Percentiles rank a stretch among this genome's conserved stretches.
These are phyloP conservation scores for Arthrobotrys pseudoclavata DNA, from an alignment of 2,329 filamentous ascomycete genomes.

Conservation along the genomic window DNA sequence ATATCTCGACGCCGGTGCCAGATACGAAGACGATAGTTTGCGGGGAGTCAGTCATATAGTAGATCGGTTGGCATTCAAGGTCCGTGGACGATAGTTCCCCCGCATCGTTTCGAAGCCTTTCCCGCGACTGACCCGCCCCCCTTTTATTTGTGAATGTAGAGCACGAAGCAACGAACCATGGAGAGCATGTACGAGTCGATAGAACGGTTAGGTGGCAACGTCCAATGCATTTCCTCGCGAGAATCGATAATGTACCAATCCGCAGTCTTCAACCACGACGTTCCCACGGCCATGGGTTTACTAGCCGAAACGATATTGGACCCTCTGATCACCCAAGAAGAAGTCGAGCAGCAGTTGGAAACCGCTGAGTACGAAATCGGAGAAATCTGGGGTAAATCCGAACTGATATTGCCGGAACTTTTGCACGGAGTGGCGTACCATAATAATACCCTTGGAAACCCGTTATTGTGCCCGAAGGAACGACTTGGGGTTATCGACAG, in stretches of 20 bases:
- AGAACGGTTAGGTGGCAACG: slow-evolving; percentile 91
- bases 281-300: slow-evolving; percentile 83
- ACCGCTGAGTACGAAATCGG: slow-evolving; percentile 95
- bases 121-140: background rate
- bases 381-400: slow-evolving; percentile 97
- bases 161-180: slow-evolving; percentile 76
- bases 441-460: slow-evolving; percentile 95
- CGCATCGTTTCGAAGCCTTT: background rate
- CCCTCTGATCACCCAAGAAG: slow-evolving; percentile 84
- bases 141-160: slow-evolving; percentile 65
- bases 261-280: slow-evolving; percentile 94
- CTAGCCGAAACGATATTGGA: slow-evolving; percentile 94
- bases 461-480: slow-evolving; percentile 89
- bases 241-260: slow-evolving; percentile 99
- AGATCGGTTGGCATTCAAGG: slow-evolving; percentile 95
- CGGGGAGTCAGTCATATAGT: slow-evolving; percentile 95
- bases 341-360: slow-evolving; percentile 86
- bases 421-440: slow-evolving; percentile 96
- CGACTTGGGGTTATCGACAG: slow-evolving; percentile 81
- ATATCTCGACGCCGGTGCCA: slow-evolving; percentile 93
- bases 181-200: slow-evolving; percentile 90
- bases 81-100: slow-evolving; percentile 63
- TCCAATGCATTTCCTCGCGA: slow-evolving; percentile 94
- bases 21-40: slow-evolving; percentile 88
- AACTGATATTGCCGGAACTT: slow-evolving; percentile 93